Conservation (phyloP, 306 rosid genomes). For the Casuarina cunninghamiana region DNA sequence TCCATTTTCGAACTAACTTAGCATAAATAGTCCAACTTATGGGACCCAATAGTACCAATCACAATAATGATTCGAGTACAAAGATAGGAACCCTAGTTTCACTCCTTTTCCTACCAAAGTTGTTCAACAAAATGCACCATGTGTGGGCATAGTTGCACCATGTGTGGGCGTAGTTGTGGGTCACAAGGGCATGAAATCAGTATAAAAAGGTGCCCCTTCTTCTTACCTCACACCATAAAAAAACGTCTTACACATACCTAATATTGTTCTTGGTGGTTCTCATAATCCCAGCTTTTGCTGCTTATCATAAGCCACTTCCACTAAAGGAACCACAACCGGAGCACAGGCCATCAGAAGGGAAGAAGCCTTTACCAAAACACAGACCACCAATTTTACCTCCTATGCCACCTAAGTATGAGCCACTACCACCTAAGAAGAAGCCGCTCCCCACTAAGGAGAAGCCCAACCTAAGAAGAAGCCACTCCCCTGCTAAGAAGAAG, state of each 20-base stretch:
- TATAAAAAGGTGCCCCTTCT: not conserved
- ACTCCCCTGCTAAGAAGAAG: not conserved
- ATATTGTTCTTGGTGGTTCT: conserved; percentile 8
- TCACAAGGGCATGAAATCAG: not conserved
- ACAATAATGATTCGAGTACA: not conserved
- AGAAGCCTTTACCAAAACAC: too few relatives aligned
- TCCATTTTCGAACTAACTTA: too few relatives aligned
- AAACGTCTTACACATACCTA: not conserved
- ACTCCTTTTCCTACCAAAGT: too few relatives aligned
- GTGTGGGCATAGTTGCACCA: not conserved
- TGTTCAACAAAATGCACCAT: not conserved
- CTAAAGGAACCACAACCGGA: not conserved
- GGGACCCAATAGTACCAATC: not conserved
- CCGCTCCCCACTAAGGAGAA: not conserved
- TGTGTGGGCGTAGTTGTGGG: not conserved
- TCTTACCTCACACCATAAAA: not conserved
- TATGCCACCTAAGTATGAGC: too few relatives aligned
- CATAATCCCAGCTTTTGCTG: not conserved
- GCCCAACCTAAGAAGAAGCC: not conserved
- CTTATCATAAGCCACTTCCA: not conserved
- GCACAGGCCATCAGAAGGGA: not conserved
- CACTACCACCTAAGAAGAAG: not conserved
- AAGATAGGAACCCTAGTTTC: too few relatives aligned
- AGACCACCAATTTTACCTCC: too few relatives aligned
- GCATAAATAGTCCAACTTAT: too few relatives aligned